These are phyloP conservation scores for Malassezia globosa DNA, from an alignment of 1,284 basidiomycete genomes.

Conservation along the genomic window DNA sequence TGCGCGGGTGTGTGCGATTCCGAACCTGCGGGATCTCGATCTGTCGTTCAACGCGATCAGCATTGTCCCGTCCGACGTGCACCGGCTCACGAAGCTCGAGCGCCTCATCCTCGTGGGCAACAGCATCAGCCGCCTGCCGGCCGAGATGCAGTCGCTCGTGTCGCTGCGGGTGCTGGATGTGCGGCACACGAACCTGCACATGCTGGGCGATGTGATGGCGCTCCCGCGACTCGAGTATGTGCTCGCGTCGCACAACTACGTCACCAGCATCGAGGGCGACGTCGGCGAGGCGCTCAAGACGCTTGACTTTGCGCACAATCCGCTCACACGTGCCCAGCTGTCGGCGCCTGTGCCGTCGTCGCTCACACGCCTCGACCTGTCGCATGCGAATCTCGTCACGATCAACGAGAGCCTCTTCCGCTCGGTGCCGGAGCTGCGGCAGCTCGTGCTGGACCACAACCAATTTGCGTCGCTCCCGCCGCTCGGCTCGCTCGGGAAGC, in stretches of 20 bases:
- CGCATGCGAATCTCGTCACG: slow-evolving; percentile 75
- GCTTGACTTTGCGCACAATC: slow-evolving; percentile 39
- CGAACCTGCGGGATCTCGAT: slow-evolving; percentile 70
- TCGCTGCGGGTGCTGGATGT: slow-evolving; percentile 38
- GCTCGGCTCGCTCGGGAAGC: slow-evolving; percentile 61
- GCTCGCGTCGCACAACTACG: slow-evolving; percentile 38
- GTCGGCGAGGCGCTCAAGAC: slow-evolving; percentile 24
- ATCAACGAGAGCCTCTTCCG: slow-evolving; percentile 56
- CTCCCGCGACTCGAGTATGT: slow-evolving; percentile 33
- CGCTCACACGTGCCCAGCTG: slow-evolving; percentile 34
- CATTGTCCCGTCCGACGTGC: slow-evolving; percentile 69
- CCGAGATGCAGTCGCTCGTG: slow-evolving; percentile 25
- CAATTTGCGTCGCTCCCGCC: slow-evolving; percentile 75
- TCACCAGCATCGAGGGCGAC: slow-evolving; percentile 36
- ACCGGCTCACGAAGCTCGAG: slow-evolving; percentile 52
- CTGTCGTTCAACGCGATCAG: slow-evolving; percentile 87
- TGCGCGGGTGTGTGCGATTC: slow-evolving; percentile 62
- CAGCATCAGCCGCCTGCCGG: slow-evolving; percentile 32
- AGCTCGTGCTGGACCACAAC: slow-evolving; percentile 50
- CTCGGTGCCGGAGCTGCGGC: slow-evolving; percentile 30
- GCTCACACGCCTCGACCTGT: slow-evolving; percentile 74
- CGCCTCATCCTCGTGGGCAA: slow-evolving; percentile 40
- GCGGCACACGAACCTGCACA: slow-evolving; percentile 36
- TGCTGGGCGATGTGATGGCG: slow-evolving; percentile 30
- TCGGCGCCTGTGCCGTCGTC: slow-evolving; percentile 52